Percentiles rank a stretch among this genome's conserved stretches.
These are phyloP conservation scores for Trichoderma sp. DNA, from an alignment of 2,329 filamentous ascomycete genomes.

Conservation along the genomic window DNA sequence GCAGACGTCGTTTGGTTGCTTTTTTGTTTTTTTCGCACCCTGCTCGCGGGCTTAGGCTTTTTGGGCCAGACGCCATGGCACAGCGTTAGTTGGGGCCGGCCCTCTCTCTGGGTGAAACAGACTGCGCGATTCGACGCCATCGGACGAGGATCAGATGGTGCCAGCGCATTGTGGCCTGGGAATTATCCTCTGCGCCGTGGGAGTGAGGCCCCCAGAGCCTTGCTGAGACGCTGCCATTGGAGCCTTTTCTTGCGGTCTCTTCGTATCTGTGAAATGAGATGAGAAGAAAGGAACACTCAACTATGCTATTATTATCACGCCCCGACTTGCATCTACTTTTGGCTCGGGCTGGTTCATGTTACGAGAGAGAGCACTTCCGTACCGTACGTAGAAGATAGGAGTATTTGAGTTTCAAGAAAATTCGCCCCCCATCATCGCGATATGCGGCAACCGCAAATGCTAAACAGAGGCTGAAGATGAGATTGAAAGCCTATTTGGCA, in stretches of 20 bases:
- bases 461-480: neutral
- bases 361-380: neutral
- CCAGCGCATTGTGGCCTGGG: constrained; percentile 22
- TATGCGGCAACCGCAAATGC: neutral
- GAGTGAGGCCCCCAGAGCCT: neutral
- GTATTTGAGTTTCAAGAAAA: constrained; percentile 14
- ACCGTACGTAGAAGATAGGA: neutral
- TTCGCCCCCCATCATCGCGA: neutral
- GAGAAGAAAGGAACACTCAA: neutral
- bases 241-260: neutral
- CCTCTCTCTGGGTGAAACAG: constrained; percentile 20
- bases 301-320: neutral
- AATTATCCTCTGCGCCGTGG: neutral
- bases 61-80: neutral
- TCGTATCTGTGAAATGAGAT: neutral
- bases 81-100: neutral
- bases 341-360: neutral
- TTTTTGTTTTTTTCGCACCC: constrained; percentile 1
- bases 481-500: constrained; percentile 6
- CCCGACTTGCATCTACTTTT: neutral
- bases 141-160: constrained; percentile 23
- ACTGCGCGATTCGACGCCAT: constrained; percentile 20
- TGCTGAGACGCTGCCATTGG: neutral
- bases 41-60: constrained; percentile 12
- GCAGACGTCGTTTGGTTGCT: constrained; percentile 7